These are phyloP conservation scores for Paecilomyces sp. DNA, from an alignment of 2,329 filamentous ascomycete species.

Conservation along the genomic window DNA sequence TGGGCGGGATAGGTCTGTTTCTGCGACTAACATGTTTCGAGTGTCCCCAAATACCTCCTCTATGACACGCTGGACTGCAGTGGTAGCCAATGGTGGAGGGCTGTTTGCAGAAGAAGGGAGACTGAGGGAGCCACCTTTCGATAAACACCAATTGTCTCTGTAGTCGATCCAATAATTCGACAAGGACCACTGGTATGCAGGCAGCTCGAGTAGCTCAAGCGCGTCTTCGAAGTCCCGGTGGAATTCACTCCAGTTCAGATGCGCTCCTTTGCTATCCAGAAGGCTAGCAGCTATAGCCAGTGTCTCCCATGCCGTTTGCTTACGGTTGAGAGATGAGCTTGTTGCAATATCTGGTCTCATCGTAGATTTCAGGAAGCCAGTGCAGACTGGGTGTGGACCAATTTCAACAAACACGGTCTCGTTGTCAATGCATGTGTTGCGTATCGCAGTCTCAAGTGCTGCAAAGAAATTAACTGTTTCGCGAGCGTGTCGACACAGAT, in stretches of 20 bases:
- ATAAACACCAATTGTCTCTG: constrained; percentile 62
- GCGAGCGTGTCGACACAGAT: background rate
- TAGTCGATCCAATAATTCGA: constrained; percentile 70
- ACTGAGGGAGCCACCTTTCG: constrained; percentile 50
- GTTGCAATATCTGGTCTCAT: background rate
- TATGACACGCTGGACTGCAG: constrained; percentile 58
- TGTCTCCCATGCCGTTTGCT: background rate
- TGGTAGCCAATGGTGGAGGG: constrained; percentile 49
- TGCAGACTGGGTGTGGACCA: constrained; percentile 7
- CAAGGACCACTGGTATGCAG: constrained; percentile 60
- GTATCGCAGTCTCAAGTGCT: constrained; percentile 4
- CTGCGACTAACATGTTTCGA: background rate
- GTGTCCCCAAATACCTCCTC: constrained; percentile 39
- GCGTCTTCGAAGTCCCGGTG: constrained; percentile 54
- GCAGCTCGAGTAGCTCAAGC: constrained; percentile 55
- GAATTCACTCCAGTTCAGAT: constrained; percentile 65
- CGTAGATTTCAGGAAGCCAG: constrained; percentile 4
- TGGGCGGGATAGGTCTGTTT: constrained; percentile 6
- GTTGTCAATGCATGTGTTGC: background rate
- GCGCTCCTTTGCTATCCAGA: constrained; percentile 55
- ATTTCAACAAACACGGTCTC: constrained; percentile 10
- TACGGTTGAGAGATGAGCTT: background rate
- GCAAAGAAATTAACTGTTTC: background rate
- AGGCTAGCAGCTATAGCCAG: background rate
- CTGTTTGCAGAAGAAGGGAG: constrained; percentile 16